These are phyloP conservation scores for Phytopythium ostracodes DNA, from an alignment of 352 stramenopile genomes.

Conservation along the genomic window DNA sequence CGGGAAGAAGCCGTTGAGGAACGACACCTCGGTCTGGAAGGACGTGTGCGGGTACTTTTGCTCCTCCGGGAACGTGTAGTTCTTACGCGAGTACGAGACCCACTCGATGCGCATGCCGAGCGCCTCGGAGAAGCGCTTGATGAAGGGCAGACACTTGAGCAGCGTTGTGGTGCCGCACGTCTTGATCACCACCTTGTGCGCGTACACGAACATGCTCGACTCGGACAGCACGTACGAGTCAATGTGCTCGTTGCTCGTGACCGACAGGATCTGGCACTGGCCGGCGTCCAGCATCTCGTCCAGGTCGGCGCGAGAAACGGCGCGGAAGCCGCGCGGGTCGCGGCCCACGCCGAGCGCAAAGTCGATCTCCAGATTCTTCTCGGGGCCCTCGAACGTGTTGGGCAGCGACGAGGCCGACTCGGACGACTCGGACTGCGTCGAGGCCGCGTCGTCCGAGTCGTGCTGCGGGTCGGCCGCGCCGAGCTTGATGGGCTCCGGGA, in stretches of 20 bases:
- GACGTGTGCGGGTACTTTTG: constrained; percentile 96
- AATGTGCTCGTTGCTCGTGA: constrained; percentile 95
- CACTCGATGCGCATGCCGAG: constrained; percentile 97
- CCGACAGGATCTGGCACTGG: constrained; percentile 96
- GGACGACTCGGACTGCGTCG: constrained; percentile 64
- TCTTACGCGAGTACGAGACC: constrained; percentile 98
- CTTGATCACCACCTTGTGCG: constrained; percentile 99
- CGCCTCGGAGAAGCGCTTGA: constrained; percentile 76
- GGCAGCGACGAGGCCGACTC: constrained; percentile 40
- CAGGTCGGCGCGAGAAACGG: constrained; percentile 83
- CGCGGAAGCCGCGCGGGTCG: constrained; percentile 83
- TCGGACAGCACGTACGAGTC: constrained; percentile 95
- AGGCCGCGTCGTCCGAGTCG: constrained; percentile 58
- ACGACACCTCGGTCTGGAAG: constrained; percentile 97
- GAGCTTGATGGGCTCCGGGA: constrained; percentile 73
- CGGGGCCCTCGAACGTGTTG: constrained; percentile 96
- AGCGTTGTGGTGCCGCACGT: constrained; percentile 99
- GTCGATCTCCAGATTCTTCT: constrained; percentile 97
- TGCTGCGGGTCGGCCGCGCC: constrained; percentile 29
- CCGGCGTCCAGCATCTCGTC: constrained; percentile 94
- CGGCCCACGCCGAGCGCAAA: constrained; percentile 80
- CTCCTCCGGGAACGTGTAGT: constrained; percentile 98
- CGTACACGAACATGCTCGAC: constrained; percentile 98
- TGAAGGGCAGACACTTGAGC: constrained; percentile 87
- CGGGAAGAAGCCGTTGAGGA: constrained; percentile 90